Percentiles rank a stretch among this genome's conserved stretches.
These are phyloP conservation scores for Penicillium samsonianum DNA, from an alignment of 495 filamentous ascomycete species.

Conservation along the genomic window DNA sequence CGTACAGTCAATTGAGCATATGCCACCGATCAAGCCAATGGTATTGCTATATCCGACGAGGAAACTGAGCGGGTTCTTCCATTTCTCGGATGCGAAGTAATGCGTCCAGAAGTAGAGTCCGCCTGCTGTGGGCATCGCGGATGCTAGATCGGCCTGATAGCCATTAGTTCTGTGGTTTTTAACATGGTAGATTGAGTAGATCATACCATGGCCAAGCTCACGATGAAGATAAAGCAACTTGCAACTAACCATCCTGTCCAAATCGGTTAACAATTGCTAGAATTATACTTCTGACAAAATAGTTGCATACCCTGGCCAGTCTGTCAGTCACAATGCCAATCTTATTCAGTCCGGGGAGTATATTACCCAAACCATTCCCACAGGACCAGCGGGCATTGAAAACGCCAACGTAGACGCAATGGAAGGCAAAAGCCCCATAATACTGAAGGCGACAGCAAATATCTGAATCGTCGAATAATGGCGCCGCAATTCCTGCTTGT, in stretches of 20 bases:
- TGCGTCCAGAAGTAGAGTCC: conserved; percentile 75
- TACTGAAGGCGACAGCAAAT: conserved; percentile 71
- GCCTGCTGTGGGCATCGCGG: conserved; percentile 69
- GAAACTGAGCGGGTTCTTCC: conserved; percentile 64
- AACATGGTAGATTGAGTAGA: not conserved
- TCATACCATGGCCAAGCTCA: conserved; percentile 64
- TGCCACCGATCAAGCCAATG: conserved; percentile 63
- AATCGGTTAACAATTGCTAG: conserved; percentile 11
- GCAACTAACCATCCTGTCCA: conserved; percentile 61
- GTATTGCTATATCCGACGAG: conserved; percentile 74
- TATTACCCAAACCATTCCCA: conserved; percentile 67
- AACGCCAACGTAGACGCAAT: conserved; percentile 67
- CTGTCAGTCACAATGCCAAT: conserved; percentile 16
- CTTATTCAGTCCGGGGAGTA: not conserved
- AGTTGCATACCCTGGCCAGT: conserved; percentile 26
- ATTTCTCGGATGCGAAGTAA: conserved; percentile 60
- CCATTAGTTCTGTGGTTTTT: not conserved
- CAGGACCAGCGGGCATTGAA: conserved; percentile 66
- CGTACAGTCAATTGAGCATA: conserved; percentile 61
- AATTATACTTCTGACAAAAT: not conserved
- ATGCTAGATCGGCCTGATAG: conserved; percentile 62
- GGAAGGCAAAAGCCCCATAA: conserved; percentile 72
- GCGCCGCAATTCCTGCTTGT: conserved; percentile 69
- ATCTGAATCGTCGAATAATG: conserved; percentile 68
- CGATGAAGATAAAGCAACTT: conserved; percentile 62